Evolutionary conservation across 371 early-diverging fungal species (phyloP), one percentile per base, ranked within the genome.

Genomic region (Syncephalis fuscata): DNA sequence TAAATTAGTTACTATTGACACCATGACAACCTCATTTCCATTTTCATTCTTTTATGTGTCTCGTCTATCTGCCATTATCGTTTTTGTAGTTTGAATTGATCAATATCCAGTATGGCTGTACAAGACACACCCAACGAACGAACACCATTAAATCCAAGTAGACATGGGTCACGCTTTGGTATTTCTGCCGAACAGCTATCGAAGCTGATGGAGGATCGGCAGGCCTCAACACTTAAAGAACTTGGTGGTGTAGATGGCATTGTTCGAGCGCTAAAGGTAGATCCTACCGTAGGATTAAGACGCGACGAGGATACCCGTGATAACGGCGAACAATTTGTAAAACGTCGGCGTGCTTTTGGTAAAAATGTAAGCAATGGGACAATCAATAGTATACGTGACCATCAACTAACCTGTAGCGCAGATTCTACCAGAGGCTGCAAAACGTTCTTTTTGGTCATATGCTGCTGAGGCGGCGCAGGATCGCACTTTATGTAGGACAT

Each of bases 311-410:
- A 49, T 39, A 25, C 39, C 26, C 45, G 27, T 19, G 57, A 50
- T 48, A 60, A 42, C 40, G 52, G 70, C 44, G 49, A 59, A 20
- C 59, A 73, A 16, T 82, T 77, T 59, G 55, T 61, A 45, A 68
- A 70, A 14, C 73, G 87, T 38, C 73, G 73, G 53, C 60, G 62
- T 23, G 68, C 66, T 11, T 92, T 82, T 73, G 90, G 91, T 24
- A 51, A 45, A 47, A 55, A 56, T 46, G 52, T 55, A 55, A n/a
- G n/a, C n/a, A n/a, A n/a, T n/a, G n/a, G n/a, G n/a, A n/a, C n/a
- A n/a, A n/a, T n/a, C 14, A 14, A 38, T 26, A 15, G 46, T 3
- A 2, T 17, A 46, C 39, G 10, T 39, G 27, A 40, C 17, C 21
- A 42, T 32, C 20, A 16, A 7, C 17, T 39, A 39, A 37, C 45